Conservation (phyloP, 768 basidiomycete species). For the Gymnopilus junonius region DNA sequence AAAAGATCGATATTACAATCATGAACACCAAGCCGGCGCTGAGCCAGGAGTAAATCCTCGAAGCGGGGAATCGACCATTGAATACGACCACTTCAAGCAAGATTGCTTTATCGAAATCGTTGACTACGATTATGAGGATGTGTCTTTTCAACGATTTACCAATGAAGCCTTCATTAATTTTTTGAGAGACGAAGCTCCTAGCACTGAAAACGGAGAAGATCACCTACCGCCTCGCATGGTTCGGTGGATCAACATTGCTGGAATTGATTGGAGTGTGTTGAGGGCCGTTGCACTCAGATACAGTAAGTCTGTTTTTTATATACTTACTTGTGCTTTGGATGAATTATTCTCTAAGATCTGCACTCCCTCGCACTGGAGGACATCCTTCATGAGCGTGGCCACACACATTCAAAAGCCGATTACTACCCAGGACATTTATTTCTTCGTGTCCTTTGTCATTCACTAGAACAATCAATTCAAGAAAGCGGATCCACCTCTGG, state of each 20-base stretch:
- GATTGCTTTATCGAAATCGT: slow-evolving; percentile 62
- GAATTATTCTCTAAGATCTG: slow-evolving; percentile 44
- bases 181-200: slow-evolving; percentile 35
- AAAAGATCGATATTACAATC: slow-evolving; percentile 17
- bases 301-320: slow-evolving; percentile 38
- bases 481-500: background rate
- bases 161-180: slow-evolving; percentile 55
- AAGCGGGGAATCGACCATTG: slow-evolving; percentile 45
- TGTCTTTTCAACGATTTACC: slow-evolving; percentile 46
- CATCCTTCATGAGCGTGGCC: slow-evolving; percentile 56
- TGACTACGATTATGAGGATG: slow-evolving; percentile 59
- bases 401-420: slow-evolving; percentile 51
- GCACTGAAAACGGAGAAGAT: background rate
- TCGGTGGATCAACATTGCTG: slow-evolving; percentile 70
- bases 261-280: slow-evolving; percentile 66
- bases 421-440: slow-evolving; percentile 64
- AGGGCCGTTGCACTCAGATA: slow-evolving; percentile 61
- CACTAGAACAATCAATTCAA: slow-evolving; percentile 25
- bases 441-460: slow-evolving; percentile 60
- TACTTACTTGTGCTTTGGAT: slow-evolving; percentile 13
- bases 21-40: slow-evolving; percentile 46
- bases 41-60: slow-evolving; percentile 70
- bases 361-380: slow-evolving; percentile 73
- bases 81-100: slow-evolving; percentile 57
- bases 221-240: slow-evolving; percentile 40